Base-by-base conservation (phyloP, 208 protist genomes). In the Acanthamoeba healyi region DNA sequence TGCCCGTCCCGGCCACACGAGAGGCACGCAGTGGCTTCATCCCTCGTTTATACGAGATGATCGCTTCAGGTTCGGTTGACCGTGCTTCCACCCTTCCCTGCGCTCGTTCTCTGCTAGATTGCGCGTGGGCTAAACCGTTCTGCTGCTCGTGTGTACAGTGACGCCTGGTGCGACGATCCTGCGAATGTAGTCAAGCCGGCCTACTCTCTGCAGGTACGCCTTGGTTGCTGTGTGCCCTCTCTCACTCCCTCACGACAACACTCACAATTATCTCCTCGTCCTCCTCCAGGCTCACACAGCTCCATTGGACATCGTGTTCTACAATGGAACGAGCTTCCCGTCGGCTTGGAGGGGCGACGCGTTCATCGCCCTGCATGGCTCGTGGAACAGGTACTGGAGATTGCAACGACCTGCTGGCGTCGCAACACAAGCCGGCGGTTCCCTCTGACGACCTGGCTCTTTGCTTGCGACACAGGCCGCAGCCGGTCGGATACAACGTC, bases 21-120 rank as follows among this genome's bases (percentile, higher is more conserved):
- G n/a, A n/a, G 74, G 74, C 14, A 84, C 74, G 24, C 74, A 84
- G 29, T 84, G 74, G 74, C 17, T 54, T 10, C 74, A 84, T 84
- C 74, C 74, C n/a, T 42, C 9, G 9, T 84, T 84, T 38, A 12
- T 34, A 40, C 65, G 26, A 9, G 65, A 77, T 38, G 12, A 9
- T 58, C 51, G 51, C 51, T 58, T 58, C 51, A 58, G 51, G 51
- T 58, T 10, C 51, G 10, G n/a, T n/a, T n/a, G n/a, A n/a, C n/a
- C n/a, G n/a, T n/a, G n/a, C n/a, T n/a, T n/a, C n/a, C n/a, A n/a
- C n/a, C n/a, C n/a, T n/a, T n/a, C n/a, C n/a, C n/a, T n/a, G n/a
- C n/a, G n/a, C n/a, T n/a, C n/a, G n/a, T n/a, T n/a, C n/a, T n/a
- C n/a, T n/a, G n/a, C n/a, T n/a, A n/a, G n/a, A n/a, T n/a, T n/a